A percentile compares a stretch with the other conserved stretches of the same genome.
These are phyloP conservation scores for Blastosporella zonata DNA, from an alignment of 1,284 basidiomycete species.

Conservation along the genomic window DNA sequence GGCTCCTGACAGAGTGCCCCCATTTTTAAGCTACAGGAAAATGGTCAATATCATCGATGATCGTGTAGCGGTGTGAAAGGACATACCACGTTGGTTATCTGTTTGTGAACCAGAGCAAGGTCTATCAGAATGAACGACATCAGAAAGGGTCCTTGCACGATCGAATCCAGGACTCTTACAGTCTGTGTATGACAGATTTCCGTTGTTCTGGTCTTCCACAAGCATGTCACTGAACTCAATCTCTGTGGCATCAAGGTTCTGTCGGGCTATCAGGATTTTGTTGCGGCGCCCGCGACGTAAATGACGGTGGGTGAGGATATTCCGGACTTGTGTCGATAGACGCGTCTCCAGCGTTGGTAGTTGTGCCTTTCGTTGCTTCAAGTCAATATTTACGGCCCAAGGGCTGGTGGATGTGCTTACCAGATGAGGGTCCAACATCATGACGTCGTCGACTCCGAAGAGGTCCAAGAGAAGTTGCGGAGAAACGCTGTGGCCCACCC, in stretches of 20 bases:
- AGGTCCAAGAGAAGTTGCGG: conserved; percentile 84
- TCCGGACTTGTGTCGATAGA: conserved; percentile 83
- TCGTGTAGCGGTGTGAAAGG: background rate
- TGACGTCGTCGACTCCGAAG: conserved; percentile 81
- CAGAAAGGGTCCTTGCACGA: background rate
- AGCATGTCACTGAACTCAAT: conserved; percentile 97
- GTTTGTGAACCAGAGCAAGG: conserved; percentile 39
- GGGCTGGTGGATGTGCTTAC: conserved; percentile 37
- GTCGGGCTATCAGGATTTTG: conserved; percentile 82
- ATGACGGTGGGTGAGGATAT: conserved; percentile 75
- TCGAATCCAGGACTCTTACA: conserved; percentile 53
- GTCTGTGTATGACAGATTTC: conserved; percentile 85
- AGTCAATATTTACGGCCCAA: background rate
- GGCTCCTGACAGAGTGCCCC: conserved; percentile 37
- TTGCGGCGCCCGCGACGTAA: conserved; percentile 55
- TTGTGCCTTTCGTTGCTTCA: conserved; percentile 21
- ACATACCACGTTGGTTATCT: conserved; percentile 62
- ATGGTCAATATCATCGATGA: background rate
- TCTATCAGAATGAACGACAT: conserved; percentile 23
- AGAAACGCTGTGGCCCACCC: conserved; percentile 85
- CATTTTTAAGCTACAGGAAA: conserved; percentile 39
- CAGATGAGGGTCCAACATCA: conserved; percentile 71
- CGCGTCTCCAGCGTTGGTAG: conserved; percentile 76
- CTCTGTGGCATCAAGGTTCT: conserved; percentile 92
- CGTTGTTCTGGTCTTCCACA: conserved; percentile 96